These are phyloP conservation scores for Rhizophora apiculata DNA, from an alignment of 345 rosid genomes.

Conservation along the genomic window DNA sequence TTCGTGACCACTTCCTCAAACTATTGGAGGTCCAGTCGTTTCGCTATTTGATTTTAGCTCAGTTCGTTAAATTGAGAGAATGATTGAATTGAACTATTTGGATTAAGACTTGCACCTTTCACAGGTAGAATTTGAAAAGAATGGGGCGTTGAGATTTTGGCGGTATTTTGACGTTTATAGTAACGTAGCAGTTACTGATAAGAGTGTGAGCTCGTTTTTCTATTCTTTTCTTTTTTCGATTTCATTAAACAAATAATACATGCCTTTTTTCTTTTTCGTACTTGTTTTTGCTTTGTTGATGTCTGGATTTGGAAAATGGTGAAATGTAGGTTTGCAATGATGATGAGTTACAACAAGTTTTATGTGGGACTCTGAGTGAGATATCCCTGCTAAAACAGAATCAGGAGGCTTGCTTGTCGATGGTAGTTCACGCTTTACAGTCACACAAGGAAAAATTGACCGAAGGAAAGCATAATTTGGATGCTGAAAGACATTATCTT, in stretches of 20 bases:
- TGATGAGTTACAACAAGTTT: constrained; percentile 52
- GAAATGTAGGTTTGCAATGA: constrained; percentile 34
- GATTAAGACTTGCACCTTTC: constrained; percentile 2
- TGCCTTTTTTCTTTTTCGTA: too few relatives aligned
- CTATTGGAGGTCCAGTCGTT: constrained; percentile 52
- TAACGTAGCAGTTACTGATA: constrained; percentile 23
- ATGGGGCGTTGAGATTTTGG: constrained; percentile 62
- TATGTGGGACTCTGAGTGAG: constrained; percentile 69
- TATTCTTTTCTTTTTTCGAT: not conserved
- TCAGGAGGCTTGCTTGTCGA: constrained; percentile 70
- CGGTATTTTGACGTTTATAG: constrained; percentile 55
- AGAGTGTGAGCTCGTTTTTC: constrained; percentile 24
- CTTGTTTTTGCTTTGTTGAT: not conserved
- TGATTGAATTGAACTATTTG: not conserved
- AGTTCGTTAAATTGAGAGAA: not conserved
- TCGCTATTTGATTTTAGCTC: not conserved
- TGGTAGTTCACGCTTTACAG: constrained; percentile 57
- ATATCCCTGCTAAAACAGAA: constrained; percentile 48
- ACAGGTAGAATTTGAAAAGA: constrained; percentile 68
- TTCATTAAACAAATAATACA: not conserved
- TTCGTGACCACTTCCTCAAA: constrained; percentile 62
- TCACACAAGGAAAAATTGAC: constrained; percentile 35
- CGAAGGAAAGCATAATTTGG: constrained; percentile 30
- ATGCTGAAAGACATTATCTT: constrained; percentile 43
- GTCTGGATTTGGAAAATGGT: not conserved